phyloP scores from a whole-genome alignment of 148 eudicot species.

The Nepenthes gracilis region DNA sequence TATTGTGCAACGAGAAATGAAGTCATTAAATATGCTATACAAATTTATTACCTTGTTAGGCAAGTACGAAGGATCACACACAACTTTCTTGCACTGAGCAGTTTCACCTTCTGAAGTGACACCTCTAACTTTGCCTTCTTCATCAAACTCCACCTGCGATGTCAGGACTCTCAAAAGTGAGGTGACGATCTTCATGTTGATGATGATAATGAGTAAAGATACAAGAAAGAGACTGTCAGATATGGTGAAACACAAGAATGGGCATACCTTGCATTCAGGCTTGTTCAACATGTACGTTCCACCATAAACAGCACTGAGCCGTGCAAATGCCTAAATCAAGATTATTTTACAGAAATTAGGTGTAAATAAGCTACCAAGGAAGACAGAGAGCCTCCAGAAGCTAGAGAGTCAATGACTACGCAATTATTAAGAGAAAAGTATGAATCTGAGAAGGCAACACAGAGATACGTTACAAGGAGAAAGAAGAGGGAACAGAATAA shows the following conservation, averaged over 20 bases:
- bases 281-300: constrained; percentile 95
- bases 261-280: constrained; percentile 80
- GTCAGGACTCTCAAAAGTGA: background rate
- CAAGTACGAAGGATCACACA: constrained; percentile 94
- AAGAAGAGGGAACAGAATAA: background rate
- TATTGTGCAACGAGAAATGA: background rate
- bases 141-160: constrained; percentile 76
- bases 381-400: background rate
- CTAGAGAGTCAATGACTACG: background rate
- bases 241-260: background rate
- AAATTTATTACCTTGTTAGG: constrained; percentile 54
- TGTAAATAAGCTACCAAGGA: background rate
- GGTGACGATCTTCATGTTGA: background rate
- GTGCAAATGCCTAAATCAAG: constrained; percentile 72
- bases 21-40: background rate
- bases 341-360: background rate
- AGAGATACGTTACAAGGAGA: too few relatives aligned
- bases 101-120: constrained; percentile 98
- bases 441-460: background rate
- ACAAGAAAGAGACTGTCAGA: background rate
- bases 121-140: constrained; percentile 78
- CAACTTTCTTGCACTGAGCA: constrained; percentile 97
- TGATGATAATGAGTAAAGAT: background rate
- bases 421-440: background rate
- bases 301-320: constrained; percentile 98